Evolutionary conservation across 2,329 filamentous ascomycete species (phyloP).

Genomic region (Cladosporium cucumerinum): DNA sequence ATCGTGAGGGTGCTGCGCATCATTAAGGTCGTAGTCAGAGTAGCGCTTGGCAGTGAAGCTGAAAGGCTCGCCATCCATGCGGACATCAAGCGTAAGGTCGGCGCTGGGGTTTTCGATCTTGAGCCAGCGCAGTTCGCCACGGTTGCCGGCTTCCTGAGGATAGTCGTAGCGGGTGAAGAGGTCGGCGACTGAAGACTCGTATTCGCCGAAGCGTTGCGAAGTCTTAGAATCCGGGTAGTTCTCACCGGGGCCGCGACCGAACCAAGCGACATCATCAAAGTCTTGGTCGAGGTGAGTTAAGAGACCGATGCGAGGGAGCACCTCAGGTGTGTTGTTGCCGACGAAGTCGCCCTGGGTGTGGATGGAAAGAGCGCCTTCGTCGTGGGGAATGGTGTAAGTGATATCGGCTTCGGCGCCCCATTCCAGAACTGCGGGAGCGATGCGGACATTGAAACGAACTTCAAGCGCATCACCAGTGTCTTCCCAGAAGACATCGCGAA

Average conservation of each 20-base stretch:
- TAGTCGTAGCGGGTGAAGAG: constrained; percentile 61
- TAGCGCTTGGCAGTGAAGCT: constrained; percentile 20
- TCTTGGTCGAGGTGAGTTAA: constrained; percentile 49
- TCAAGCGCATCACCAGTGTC: constrained; percentile 15
- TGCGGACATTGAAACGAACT: constrained; percentile 12
- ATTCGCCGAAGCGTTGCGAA: constrained; percentile 54
- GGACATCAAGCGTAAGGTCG: constrained; percentile 8
- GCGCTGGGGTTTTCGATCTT: constrained; percentile 27
- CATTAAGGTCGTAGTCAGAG: constrained; percentile 17
- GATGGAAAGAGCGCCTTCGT: constrained; percentile 40
- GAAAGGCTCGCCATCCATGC: constrained; percentile 17
- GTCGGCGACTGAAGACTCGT: constrained; percentile 43
- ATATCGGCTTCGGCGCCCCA: constrained; percentile 51
- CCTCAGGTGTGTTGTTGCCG: constrained; percentile 50
- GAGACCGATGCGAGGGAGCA: constrained; percentile 60
- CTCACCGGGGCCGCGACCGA: constrained; percentile 61
- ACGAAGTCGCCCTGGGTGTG: constrained; percentile 39
- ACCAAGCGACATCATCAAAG: constrained; percentile 54
- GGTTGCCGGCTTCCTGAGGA: constrained; percentile 65
- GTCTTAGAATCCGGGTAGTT: constrained; percentile 63
- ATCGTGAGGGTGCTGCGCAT: constrained; percentile 20
- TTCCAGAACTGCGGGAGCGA: constrained; percentile 57
- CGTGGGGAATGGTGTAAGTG: constrained; percentile 49
- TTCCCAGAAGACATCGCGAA: constrained; percentile 20
- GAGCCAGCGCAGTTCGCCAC: constrained; percentile 51